A percentile compares a stretch with the other conserved stretches of the same genome.
phyloP scores from a whole-genome alignment of 108 stramenopile species.

The Discostella pseudostelligera region DNA sequence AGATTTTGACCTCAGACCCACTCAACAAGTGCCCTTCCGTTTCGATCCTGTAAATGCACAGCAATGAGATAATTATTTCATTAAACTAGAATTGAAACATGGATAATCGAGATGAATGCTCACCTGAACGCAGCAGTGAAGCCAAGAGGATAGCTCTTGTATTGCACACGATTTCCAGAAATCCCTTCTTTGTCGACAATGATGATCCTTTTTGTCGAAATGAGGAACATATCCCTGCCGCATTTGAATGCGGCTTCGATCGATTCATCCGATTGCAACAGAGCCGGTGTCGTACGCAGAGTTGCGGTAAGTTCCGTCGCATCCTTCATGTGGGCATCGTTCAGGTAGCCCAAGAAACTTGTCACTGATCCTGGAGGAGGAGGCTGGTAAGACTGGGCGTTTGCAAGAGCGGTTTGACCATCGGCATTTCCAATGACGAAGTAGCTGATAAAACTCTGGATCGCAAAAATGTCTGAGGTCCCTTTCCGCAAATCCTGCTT shows the following conservation, averaged over 20 bases:
- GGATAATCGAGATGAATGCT: background rate
- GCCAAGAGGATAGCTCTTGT: constrained; percentile 57
- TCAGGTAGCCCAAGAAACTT: constrained; percentile 35
- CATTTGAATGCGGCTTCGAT: constrained; percentile 51
- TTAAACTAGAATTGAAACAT: too few species aligned
- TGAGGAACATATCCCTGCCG: constrained; percentile 57
- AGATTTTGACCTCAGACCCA: constrained; percentile 44
- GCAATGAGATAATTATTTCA: too few species aligned
- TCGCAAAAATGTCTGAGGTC: constrained; percentile 28
- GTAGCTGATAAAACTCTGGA: constrained; percentile 59
- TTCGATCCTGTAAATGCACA: constrained; percentile 43
- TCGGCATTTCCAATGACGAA: constrained; percentile 54
- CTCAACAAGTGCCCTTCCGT: constrained; percentile 55
- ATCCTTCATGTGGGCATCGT: constrained; percentile 52
- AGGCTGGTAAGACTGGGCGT: constrained; percentile 29
- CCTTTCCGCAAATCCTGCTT: constrained; percentile 29
- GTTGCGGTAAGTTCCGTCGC: constrained; percentile 39
- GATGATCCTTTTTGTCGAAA: constrained; percentile 57
- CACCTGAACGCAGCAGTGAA: constrained; percentile 43
- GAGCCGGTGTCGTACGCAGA: constrained; percentile 50
- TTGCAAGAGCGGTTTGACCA: constrained; percentile 23
- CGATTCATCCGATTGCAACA: constrained; percentile 60
- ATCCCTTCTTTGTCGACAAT: constrained; percentile 64
- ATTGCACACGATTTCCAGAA: constrained; percentile 59
- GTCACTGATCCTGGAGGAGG: constrained; percentile 27